Evolutionary conservation across 2,329 filamentous ascomycete genomes (phyloP).

Genomic region (Fusarium sp.): DNA sequence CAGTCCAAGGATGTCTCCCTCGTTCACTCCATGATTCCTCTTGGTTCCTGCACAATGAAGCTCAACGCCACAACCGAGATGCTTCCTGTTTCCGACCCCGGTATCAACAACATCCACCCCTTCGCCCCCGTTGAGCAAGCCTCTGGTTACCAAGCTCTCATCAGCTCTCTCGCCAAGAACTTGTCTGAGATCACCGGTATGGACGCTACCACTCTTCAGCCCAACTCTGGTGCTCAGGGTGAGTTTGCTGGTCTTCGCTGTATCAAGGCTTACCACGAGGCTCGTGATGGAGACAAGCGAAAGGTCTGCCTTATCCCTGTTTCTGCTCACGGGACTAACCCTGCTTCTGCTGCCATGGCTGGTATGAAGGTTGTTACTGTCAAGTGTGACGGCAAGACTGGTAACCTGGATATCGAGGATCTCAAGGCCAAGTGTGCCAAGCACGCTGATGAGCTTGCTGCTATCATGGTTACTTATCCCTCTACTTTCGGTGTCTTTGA

Average conservation of each 20-base stretch:
- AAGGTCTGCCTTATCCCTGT: slow-evolving; percentile 95
- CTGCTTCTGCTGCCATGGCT: slow-evolving; percentile 93
- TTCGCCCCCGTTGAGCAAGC: slow-evolving; percentile 75
- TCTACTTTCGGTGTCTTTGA: slow-evolving; percentile 96
- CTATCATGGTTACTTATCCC: slow-evolving; percentile 97
- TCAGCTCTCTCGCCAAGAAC: slow-evolving; percentile 78
- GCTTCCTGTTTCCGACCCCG: slow-evolving; percentile 69
- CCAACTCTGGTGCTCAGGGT: slow-evolving; percentile 95
- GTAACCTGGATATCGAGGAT: slow-evolving; percentile 89
- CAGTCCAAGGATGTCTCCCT: slow-evolving; percentile 94
- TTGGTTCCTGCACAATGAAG: slow-evolving; percentile 99
- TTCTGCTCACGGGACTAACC: slow-evolving; percentile 95
- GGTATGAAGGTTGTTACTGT: slow-evolving; percentile 94
- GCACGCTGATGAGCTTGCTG: slow-evolving; percentile 84
- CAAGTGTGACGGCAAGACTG: slow-evolving; percentile 88
- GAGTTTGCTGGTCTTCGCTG: slow-evolving; percentile 91
- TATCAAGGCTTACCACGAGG: slow-evolving; percentile 85
- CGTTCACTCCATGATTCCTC: slow-evolving; percentile 95
- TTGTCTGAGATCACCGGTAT: slow-evolving; percentile 89
- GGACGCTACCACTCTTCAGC: slow-evolving; percentile 87
- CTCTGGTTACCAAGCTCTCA: slow-evolving; percentile 75
- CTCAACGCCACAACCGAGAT: slow-evolving; percentile 95
- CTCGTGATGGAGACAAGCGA: slow-evolving; percentile 67
- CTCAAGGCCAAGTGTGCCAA: slow-evolving; percentile 91
- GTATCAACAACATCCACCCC: slow-evolving; percentile 76